Evolutionary conservation across 306 rosid genomes (phyloP).

Genomic region (Styphnolobium japonicum): DNA sequence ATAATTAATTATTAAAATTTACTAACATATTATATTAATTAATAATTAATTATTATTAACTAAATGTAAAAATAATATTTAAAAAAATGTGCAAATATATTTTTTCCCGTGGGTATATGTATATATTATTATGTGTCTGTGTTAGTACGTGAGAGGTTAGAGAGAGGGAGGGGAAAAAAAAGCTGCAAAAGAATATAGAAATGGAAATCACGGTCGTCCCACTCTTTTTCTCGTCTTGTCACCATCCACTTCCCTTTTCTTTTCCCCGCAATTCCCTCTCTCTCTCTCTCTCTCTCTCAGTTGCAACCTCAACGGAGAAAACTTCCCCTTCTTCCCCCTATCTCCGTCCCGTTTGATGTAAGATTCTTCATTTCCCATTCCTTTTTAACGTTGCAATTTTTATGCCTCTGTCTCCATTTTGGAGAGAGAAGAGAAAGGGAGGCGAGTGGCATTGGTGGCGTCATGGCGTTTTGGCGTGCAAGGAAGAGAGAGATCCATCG

Average conservation of each 20-base stretch:
- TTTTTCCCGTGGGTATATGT: no score
- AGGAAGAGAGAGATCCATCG: constrained; percentile 1
- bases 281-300: not conserved
- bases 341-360: constrained; percentile 25
- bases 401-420: not conserved
- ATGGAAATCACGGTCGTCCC: constrained; percentile 83
- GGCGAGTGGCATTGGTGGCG: not conserved
- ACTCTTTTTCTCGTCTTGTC: constrained; percentile 68
- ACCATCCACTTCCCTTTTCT: constrained; percentile 66
- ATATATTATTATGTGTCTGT: not conserved
- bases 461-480: constrained; percentile 17
- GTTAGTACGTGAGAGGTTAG: not conserved
- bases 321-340: not conserved
- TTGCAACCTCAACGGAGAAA: constrained; percentile 26
- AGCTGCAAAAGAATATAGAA: constrained; percentile 89
- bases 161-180: constrained; percentile 32
- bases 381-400: not conserved
- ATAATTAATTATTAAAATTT: no score
- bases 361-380: not conserved
- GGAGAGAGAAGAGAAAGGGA: not conserved
- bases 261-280: constrained; percentile 77
- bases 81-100: no score
- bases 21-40: no score
- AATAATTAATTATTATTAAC: no score
- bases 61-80: no score